Percentiles rank a stretch among this genome's conserved stretches.
Conservation (phyloP, 805 yeast species). For the Zygosaccharomyces pseudorouxii region DNA sequence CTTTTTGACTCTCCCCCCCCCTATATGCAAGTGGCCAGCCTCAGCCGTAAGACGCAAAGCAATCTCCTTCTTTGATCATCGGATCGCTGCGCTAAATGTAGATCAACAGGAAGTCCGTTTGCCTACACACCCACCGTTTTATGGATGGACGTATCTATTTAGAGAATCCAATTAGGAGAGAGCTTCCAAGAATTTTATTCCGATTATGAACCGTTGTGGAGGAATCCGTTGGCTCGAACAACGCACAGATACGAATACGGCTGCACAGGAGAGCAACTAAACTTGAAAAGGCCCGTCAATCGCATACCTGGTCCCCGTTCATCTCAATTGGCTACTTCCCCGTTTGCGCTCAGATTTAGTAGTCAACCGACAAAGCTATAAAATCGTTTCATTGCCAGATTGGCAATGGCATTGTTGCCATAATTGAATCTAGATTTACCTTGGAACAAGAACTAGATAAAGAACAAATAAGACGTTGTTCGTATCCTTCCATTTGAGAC, state of each 20-base stretch:
- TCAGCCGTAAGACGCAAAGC: background rate
- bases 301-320: background rate
- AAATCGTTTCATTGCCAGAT: background rate
- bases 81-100: constrained; percentile 5
- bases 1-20: background rate
- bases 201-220: background rate
- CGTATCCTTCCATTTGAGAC: background rate
- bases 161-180: background rate
- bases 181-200: background rate
- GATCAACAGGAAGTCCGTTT: background rate
- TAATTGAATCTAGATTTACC: too few species aligned
- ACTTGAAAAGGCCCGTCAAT: background rate
- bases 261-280: background rate
- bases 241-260: background rate
- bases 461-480: background rate
- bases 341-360: constrained; percentile 5
- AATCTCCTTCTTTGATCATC: constrained; percentile 1
- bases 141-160: too few species aligned
- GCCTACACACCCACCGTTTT: background rate
- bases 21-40: background rate
- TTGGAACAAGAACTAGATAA: background rate
- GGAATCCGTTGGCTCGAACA: background rate
- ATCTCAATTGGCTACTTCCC: background rate
- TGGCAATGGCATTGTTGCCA: background rate
- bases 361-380: background rate